Evolutionary conservation across 768 basidiomycete genomes (phyloP), one percentile per base, ranked within the genome.

Genomic region (Cyclocybe aegerita): DNA sequence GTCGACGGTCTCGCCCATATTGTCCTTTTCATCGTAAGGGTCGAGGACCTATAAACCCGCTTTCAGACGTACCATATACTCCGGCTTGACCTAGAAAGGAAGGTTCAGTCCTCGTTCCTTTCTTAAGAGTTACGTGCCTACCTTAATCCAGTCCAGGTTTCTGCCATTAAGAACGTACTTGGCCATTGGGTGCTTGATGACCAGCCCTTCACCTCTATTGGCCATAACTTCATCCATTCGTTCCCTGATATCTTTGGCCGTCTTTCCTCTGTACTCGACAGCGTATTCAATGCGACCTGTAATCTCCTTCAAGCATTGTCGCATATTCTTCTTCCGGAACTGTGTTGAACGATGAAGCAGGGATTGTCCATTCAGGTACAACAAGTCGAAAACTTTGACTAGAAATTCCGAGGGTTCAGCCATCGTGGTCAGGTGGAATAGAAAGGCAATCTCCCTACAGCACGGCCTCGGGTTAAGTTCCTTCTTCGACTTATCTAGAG

Each of bases 321-420:
- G 75, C 58, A 97, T 70, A 57, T 93, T 88, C 46, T 82, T 79
- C 67, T 93, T 95, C 32, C 97, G 84, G 60, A 86, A 85, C 34
- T 77, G 74, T 16, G 89, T 78, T 0, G 88, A 82, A 57, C 79
- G 83, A 47, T 86, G 77, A 41, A 93, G 76, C 2, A 96, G 78
- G 3, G 86, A 86, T 63, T 78, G 77, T n/a, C 86, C 88, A 56
- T 95, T 94, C 50, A 97, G 76, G 62, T 90, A 93, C 0, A 99
- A 73, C 15, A 98, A 74, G 66, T 99, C 97, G 62, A 99, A 98
- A 8, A 98, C 81, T 69, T 97, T 98, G 81, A 97, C 95, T 98
- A 54, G 1, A 10, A 34, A 43, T 35, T 12, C 29, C n/a, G 36
- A 35, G 23, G 40, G 40, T 14, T 23, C 16, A n/a, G n/a, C 45